Evolutionary conservation across 202 grass and related monocot species (phyloP).

Genomic region (Brachypodium distachyon): DNA sequence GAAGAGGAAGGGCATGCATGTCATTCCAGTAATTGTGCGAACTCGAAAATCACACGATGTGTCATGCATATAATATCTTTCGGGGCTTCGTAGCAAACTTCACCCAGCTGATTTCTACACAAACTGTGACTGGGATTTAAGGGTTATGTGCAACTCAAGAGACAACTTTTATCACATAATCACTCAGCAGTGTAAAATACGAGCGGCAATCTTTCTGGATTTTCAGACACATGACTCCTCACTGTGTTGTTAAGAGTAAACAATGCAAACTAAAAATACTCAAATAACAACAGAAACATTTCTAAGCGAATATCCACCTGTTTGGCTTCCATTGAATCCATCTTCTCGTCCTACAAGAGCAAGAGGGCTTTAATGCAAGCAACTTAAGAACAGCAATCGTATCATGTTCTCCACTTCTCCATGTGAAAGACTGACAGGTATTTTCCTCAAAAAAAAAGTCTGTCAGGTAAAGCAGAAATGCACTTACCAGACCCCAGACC

Average conservation of each 20-base stretch:
- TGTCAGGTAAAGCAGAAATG: neutral
- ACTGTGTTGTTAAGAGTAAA: neutral
- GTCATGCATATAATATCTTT: neutral
- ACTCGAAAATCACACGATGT: neutral
- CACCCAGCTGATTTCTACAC: neutral
- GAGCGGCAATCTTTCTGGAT: neutral
- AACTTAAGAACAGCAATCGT: slow-evolving; percentile 11
- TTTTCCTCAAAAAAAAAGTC: too few relatives aligned
- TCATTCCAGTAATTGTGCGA: neutral
- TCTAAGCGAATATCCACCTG: slow-evolving; percentile 45
- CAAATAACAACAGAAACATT: slow-evolving; percentile 1
- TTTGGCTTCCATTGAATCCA: slow-evolving; percentile 92
- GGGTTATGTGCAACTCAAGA: neutral
- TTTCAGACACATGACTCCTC: neutral
- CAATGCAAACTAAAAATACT: neutral
- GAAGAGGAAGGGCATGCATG: neutral
- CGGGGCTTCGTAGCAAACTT: neutral
- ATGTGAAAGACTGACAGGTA: neutral
- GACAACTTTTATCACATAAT: neutral
- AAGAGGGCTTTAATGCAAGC: slow-evolving; percentile 13
- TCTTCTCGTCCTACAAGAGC: slow-evolving; percentile 70
- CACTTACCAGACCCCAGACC: slow-evolving; percentile 86
- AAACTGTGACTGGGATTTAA: neutral
- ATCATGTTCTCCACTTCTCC: too few relatives aligned
- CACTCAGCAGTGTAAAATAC: neutral